Base-by-base conservation (phyloP, 83 land plant species). In the Picea mariana region DNA sequence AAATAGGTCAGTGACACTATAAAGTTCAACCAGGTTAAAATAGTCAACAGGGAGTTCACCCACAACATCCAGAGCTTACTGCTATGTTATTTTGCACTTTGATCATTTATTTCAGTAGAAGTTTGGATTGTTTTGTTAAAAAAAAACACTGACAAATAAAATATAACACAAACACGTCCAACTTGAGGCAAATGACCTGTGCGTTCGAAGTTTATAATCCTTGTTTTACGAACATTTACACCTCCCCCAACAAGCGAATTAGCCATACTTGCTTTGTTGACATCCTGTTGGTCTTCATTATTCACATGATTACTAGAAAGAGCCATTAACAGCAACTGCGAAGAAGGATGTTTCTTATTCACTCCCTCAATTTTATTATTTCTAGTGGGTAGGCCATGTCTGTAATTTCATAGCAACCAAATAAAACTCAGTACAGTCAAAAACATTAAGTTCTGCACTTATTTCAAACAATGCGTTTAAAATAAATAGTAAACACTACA, bases 241-340 rank as follows among this genome's bases (percentile, higher is more conserved):
- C 88, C 94, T 12, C 96, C 97, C 75, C 92, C 91, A 49, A 87
- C 82, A 72, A 95, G 86, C 12, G 98, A 91, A 82, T 86, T 91
- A 58, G 97, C 93, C 83, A 98, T 77, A 78, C 92, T 88, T 73
- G 67, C 83, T 80, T 82, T 75, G 52, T 76, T 79, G 11, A 88
- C 91, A 76, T 96, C 96, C 78, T 88, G 90, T 47, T 87, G 59
- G 40, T 93, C 98, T 77, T 98, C 99, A 49, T 58, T 63, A 82
- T 71, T 87, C 5, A 61, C 27, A 47, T 44, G 47, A 44, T 83
- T 67, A 67, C 15, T 79, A 7, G 87, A 61, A 73, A 96, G 87
- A 63, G 82, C 73, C 3, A 20, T 23, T 55, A 82, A 20, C 21
- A 95, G 69, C 44, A 72, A 21, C 34, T 90, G 92, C 76, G 81